Base-by-base conservation (phyloP, 495 filamentous ascomycete genomes). In the Collariella sp. region DNA sequence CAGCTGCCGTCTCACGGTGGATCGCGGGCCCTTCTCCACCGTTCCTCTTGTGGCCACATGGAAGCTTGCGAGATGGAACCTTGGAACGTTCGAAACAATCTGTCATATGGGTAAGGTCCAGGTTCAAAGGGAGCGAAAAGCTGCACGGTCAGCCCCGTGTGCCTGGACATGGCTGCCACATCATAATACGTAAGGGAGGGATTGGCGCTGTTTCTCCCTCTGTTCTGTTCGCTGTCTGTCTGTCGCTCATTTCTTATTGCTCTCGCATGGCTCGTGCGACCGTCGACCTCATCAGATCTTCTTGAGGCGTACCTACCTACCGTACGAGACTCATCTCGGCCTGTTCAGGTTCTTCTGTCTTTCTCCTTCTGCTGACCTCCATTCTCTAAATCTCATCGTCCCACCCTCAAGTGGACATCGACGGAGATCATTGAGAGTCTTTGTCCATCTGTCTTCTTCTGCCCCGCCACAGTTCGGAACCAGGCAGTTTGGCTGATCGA, bases 11-110 rank as follows among this genome's bases (percentile, higher is more conserved):
- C 29, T 31, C 45, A 51, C 42, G 16, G 34, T 52, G 51, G 51
- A 46, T 47, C 35, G 31, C 51, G 47, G 57, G 41, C 38, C 40
- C 41, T 52, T 54, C 59, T 58, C 62, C 50, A 62, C 56, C 60
- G 34, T 36, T 46, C 41, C 51, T 31, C 55, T 53, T 66, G 61
- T 68, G 65, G 65, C 63, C 63, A 65, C 61, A 68, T 66, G 61
- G 59, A 64, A 61, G 52, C 52, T 57, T 42, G 36, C 54, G 24
- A n/a, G n/a, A n/a, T n/a, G n/a, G n/a, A n/a, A n/a, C n/a, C n/a
- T n/a, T n/a, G 13, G 46, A 48, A 55, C 36, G 33, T 48, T 55
- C 29, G 45, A 48, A 48, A 15, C n/a, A n/a, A n/a, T n/a, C n/a
- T n/a, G n/a, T n/a, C n/a, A n/a, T n/a, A n/a, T n/a, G n/a, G n/a